Base-by-base conservation (phyloP, 441 rosid species). In the Croton laevigatus region DNA sequence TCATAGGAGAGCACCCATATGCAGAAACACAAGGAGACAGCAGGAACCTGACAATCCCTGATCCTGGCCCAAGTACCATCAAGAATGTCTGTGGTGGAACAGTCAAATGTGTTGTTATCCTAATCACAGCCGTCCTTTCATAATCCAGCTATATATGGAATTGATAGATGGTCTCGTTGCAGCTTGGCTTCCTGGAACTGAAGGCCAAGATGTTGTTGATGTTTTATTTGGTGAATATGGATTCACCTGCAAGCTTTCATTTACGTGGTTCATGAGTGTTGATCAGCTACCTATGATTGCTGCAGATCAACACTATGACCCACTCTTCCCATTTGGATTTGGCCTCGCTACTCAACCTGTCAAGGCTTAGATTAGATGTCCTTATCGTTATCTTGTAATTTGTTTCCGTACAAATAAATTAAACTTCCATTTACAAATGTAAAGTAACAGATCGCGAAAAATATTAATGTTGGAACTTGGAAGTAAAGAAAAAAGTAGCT, bases 281-380 rank as follows among this genome's bases (percentile, higher is more conserved):
- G 89, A 86, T 79, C 93, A 88, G 75, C 80, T 90, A 69, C 96
- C 93, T 3, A 85, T 90, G 91, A 86, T 88, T 72, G 79, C 82
- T n/a, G 89, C 93, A 11, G 91, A 87, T 66, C 23, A 65, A 19
- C 75, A 88, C 65, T 90, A 86, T 65, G 90, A 90, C 46, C 91
- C 93, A 12, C 87, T 86, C 66, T 90, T 85, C 78, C 87, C 91
- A 16, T 85, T 81, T 64, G 91, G 91, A 10, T 84, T 75, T 46
- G 89, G 94, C 70, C 86, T 87, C 27, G 73, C 73, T 14, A 82
- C 91, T 27, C 3, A 73, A 34, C 79, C 75, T 16, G 52, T 12
- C 42, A 38, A 38, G 37, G 44, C 52, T 32, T 75, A 78, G 79
- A 32, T 19, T n/a, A n/a, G n/a, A n/a, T n/a, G n/a, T n/a, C n/a